phyloP scores from a whole-genome alignment of 164 flowering plant genomes.

The Piper longum region DNA sequence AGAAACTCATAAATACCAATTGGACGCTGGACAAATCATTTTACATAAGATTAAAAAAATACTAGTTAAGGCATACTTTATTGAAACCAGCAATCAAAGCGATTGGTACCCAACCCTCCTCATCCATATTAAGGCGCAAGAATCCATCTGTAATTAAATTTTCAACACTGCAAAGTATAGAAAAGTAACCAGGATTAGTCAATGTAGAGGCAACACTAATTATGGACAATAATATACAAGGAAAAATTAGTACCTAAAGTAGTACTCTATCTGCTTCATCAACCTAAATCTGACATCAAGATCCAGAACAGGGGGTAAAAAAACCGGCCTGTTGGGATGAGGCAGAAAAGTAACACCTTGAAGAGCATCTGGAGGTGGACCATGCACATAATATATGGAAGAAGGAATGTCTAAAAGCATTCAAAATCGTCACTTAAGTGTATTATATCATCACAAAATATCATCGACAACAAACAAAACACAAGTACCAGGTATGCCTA shows the following conservation, averaged over 20 bases:
- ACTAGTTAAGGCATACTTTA: slow-evolving; percentile 35
- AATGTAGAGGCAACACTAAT: not conserved
- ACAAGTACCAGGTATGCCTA: slow-evolving; percentile 34
- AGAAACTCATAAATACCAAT: not conserved
- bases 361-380: slow-evolving; percentile 26
- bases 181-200: not conserved
- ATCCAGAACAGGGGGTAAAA: slow-evolving; percentile 30
- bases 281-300: slow-evolving; percentile 33
- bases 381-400: slow-evolving; percentile 23
- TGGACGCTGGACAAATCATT: not conserved
- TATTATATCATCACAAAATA: not conserved
- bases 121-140: slow-evolving; percentile 58
- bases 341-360: slow-evolving; percentile 28
- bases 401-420: slow-evolving; percentile 20
- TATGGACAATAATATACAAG: not conserved
- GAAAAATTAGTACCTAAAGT: slow-evolving; percentile 49
- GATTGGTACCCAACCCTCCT: slow-evolving; percentile 65
- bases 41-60: no score
- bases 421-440: not conserved
- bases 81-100: slow-evolving; percentile 43
- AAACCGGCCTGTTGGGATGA: slow-evolving; percentile 18
- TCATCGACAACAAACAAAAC: not conserved
- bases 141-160: slow-evolving; percentile 47
- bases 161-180: slow-evolving; percentile 31
- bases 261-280: slow-evolving; percentile 64